Evolutionary conservation across 2,329 filamentous ascomycete genomes (phyloP).

Genomic region (Aureobasidium subglaciale): DNA sequence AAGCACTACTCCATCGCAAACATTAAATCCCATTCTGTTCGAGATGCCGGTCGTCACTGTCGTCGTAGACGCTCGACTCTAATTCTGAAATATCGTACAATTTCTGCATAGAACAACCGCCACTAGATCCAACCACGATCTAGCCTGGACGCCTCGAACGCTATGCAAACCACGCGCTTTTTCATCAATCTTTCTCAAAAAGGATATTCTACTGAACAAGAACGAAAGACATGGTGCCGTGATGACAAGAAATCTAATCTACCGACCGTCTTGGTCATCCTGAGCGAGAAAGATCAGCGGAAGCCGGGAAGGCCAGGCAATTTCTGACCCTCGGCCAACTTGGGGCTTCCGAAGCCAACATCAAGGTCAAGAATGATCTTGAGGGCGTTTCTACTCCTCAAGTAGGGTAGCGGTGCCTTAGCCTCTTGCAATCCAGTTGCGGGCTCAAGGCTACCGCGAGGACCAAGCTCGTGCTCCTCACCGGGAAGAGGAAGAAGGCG

Average conservation of each 20-base stretch:
- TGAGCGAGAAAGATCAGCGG: neutral
- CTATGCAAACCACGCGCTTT: conserved; percentile 1
- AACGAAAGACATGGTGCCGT: neutral
- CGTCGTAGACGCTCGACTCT: neutral
- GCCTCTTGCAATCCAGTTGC: conserved; percentile 58
- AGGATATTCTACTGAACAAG: neutral
- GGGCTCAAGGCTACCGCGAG: conserved; percentile 54
- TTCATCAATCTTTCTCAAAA: neutral
- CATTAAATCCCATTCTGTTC: no score
- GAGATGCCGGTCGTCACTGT: no score
- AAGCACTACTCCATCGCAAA: neutral
- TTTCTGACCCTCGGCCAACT: conserved; percentile 25
- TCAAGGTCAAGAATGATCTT: conserved; percentile 95
- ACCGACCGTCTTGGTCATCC: neutral
- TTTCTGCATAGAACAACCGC: conserved; percentile 8
- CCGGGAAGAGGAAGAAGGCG: conserved; percentile 73
- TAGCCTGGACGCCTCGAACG: neutral
- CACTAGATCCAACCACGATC: conserved; percentile 7
- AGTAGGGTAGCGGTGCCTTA: conserved; percentile 56
- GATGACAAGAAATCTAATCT: neutral
- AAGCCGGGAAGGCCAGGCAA: conserved; percentile 16
- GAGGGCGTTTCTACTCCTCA: conserved; percentile 78
- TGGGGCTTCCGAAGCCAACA: conserved; percentile 78
- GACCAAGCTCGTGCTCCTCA: conserved; percentile 43
- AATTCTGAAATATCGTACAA: conserved; percentile 1